Percentiles rank a stretch among this genome's conserved stretches.
These are phyloP conservation scores for Penicillium herquei DNA, from an alignment of 495 filamentous ascomycete species.

Conservation along the genomic window DNA sequence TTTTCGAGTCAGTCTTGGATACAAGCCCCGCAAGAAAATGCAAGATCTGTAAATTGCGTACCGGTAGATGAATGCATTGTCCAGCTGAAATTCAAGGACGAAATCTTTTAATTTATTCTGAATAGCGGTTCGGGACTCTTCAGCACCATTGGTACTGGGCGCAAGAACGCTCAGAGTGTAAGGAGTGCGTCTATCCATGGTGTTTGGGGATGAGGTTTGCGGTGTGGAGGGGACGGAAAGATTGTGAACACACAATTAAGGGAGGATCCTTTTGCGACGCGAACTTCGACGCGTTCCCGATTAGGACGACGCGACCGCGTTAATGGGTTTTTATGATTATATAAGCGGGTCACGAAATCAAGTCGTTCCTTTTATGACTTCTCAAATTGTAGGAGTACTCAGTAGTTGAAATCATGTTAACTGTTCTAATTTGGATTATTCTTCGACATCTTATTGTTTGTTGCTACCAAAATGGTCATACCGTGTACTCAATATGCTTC, in stretches of 20 bases:
- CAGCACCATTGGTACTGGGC: conserved; percentile 58
- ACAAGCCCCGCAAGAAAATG: conserved; percentile 9
- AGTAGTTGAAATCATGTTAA: too few species aligned
- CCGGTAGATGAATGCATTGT: conserved; percentile 97
- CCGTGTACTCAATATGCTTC: too few species aligned
- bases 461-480: too few species aligned
- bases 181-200: conserved; percentile 85
- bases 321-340: not conserved
- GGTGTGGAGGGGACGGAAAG: conserved; percentile 16
- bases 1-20: conserved; percentile 14
- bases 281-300: conserved; percentile 24
- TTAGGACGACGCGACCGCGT: conserved; percentile 17
- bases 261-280: conserved; percentile 37
- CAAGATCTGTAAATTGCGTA: conserved; percentile 29
- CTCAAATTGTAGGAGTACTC: too few species aligned
- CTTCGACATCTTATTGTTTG: too few species aligned
- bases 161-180: conserved; percentile 81
- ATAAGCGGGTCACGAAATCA: not conserved
- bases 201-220: conserved; percentile 21
- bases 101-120: conserved; percentile 67
- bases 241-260: conserved; percentile 4
- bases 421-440: too few species aligned
- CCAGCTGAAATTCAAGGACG: conserved; percentile 90
- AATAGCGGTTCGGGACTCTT: conserved; percentile 56
- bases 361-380: too few species aligned